Base-by-base conservation (phyloP, 306 rosid genomes). In the Cicer bijugum region DNA sequence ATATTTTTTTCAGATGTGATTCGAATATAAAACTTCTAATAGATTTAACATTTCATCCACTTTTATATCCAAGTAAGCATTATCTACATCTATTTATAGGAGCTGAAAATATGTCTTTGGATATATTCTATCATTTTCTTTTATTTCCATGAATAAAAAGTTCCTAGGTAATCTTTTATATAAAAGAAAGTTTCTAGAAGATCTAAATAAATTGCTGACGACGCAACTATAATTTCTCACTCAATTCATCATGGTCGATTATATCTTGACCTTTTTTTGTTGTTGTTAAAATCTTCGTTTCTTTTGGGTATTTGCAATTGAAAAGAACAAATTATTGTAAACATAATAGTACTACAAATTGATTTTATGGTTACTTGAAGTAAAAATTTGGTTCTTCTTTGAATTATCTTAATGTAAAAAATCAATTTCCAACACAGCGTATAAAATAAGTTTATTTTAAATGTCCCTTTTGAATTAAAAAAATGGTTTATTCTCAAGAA, bases 131-230 rank as follows among this genome's bases (percentile, higher is more conserved):
- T 79, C 39, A 23, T 53, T 67, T 77, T 46, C 7, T 39, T 67
- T 69, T 47, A 4, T 28, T 28, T 28, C 35, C 5, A 28, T 28
- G 35, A 28, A 28, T 28, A 28, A 4, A 28, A 28, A 28, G 35
- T 28, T 28, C 4, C 35, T 28, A 2, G 33, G 4, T 2, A 23
- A 2, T 23, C 33, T 23, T 23, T 23, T 23, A 4, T 28, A 28
- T 3, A 28, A 28, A 28, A 28, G n/a, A 67, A 81, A 72, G 83
- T 67, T 89, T 92, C 92, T 92, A 86, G 97, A 92, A 88, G 77
- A 76, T 58, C 44, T 16, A 51, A 28, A 28, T 28, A 28, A 14
- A 79, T 38, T 73, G 79, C 56, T 63, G 83, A 63, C 47, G 70
- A 58, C 4, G 56, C 82, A 67, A 67, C 47, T 75, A 44, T 71